Conservation (phyloP, 352 stramenopile genomes). For the Phytophthora fragariaefolia region DNA sequence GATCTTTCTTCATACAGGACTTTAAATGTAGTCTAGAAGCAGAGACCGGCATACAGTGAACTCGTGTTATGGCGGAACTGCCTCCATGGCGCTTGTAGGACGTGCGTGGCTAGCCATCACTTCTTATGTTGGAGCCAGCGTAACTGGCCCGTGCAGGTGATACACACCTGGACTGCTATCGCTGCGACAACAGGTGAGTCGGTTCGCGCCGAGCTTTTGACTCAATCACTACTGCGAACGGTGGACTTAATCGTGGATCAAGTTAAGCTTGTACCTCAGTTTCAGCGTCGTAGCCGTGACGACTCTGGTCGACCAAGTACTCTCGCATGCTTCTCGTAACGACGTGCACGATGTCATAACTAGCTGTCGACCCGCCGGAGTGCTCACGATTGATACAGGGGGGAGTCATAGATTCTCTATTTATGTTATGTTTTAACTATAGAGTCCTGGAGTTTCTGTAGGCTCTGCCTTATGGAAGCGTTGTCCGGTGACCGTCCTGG, state of each 20-base stretch:
- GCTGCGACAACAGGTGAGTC: background rate
- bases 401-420: no score
- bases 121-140: background rate
- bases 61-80: background rate
- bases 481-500: no score
- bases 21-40: no score
- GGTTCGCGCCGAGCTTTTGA: background rate
- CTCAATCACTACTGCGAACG: background rate
- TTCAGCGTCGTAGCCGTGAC: background rate
- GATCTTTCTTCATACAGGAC: no score
- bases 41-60: no score
- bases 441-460: no score
- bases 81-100: conserved; percentile 5
- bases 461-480: no score
- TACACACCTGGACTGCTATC: background rate
- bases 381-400: conserved; percentile 28
- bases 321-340: conserved; percentile 10
- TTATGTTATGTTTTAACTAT: no score
- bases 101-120: background rate
- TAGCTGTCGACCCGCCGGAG: background rate
- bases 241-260: background rate
- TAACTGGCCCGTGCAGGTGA: background rate
- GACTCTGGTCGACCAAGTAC: conserved; percentile 1
- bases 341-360: background rate
- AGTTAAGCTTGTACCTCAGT: conserved; percentile 5